Evolutionary conservation across 306 rosid genomes (phyloP).

Genomic region (Arachis stenosperma): DNA sequence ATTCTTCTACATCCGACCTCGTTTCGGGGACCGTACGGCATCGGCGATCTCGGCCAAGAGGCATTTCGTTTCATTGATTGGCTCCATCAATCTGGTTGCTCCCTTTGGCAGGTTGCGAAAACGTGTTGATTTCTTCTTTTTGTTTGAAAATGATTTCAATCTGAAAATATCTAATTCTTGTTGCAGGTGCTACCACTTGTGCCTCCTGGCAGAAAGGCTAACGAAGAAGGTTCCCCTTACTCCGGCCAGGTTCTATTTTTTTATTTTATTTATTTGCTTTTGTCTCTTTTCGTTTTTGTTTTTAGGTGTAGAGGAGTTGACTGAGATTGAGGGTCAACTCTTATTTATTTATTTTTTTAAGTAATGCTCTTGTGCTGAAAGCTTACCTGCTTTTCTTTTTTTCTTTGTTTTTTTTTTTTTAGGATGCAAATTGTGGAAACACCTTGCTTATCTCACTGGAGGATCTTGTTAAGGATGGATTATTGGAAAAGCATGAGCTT

Average conservation of each 20-base stretch:
- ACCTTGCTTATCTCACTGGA: slow-evolving; percentile 88
- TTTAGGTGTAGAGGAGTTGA: not conserved
- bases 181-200: slow-evolving; percentile 92
- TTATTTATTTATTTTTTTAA: not conserved
- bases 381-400: slow-evolving; percentile 9
- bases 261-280: not conserved
- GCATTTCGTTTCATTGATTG: slow-evolving; percentile 83
- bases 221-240: slow-evolving; percentile 80
- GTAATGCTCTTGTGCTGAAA: not conserved
- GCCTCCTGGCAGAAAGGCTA: slow-evolving; percentile 91
- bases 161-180: not conserved
- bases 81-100: slow-evolving; percentile 79
- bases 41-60: slow-evolving; percentile 87
- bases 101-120: slow-evolving; percentile 77
- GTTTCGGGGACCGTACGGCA: slow-evolving; percentile 79
- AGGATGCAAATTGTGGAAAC: slow-evolving; percentile 99
- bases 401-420: slow-evolving; percentile 10
- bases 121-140: too few species aligned
- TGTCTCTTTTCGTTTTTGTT: not conserved
- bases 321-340: not conserved
- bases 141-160: not conserved
- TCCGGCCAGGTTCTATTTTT: slow-evolving; percentile 43
- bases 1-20: slow-evolving; percentile 91
- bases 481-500: slow-evolving; percentile 77
- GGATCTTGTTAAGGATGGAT: slow-evolving; percentile 89